Percentiles rank a stretch among this genome's conserved stretches.
Evolutionary conservation across 345 rosid genomes (phyloP).

Genomic region (Camelina neglecta): DNA sequence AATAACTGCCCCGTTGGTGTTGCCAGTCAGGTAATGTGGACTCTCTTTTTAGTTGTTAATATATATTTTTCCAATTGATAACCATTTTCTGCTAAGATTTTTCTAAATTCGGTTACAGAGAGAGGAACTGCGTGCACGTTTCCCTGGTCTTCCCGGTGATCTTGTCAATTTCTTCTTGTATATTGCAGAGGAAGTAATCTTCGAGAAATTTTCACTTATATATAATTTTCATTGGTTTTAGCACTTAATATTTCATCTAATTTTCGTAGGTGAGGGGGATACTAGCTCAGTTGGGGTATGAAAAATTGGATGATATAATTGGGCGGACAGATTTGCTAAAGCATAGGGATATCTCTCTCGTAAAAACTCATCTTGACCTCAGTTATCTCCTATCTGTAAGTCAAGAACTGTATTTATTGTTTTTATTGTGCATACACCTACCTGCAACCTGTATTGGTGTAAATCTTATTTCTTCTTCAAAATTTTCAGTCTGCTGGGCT

Average conservation of each 20-base stretch:
- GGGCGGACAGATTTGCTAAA: constrained; percentile 81
- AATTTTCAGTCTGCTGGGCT: constrained; percentile 73
- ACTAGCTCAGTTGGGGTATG: constrained; percentile 89
- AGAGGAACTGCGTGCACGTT: constrained; percentile 97
- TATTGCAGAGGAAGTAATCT: constrained; percentile 94
- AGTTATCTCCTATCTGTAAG: constrained; percentile 77
- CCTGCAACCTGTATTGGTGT: constrained; percentile 17
- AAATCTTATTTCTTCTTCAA: constrained; percentile 23
- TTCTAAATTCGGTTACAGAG: constrained; percentile 54
- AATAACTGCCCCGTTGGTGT: constrained; percentile 99
- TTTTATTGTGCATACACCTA: constrained; percentile 8
- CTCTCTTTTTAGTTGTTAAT: constrained; percentile 27
- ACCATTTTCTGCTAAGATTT: constrained; percentile 13
- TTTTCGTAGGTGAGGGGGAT: constrained; percentile 84
- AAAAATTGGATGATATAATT: constrained; percentile 87
- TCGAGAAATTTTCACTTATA: background rate
- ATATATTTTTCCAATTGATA: constrained; percentile 12
- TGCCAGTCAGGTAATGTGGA: constrained; percentile 84
- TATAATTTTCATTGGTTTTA: background rate
- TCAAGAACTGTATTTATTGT: constrained; percentile 2
- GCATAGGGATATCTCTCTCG: constrained; percentile 89
- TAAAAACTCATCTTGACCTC: constrained; percentile 97
- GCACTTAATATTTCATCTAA: constrained; percentile 11
- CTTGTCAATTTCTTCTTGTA: constrained; percentile 94
- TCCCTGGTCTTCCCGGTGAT: constrained; percentile 99